phyloP scores from a whole-genome alignment of 2,329 filamentous ascomycete genomes.

The Colletotrichum simmondsii region DNA sequence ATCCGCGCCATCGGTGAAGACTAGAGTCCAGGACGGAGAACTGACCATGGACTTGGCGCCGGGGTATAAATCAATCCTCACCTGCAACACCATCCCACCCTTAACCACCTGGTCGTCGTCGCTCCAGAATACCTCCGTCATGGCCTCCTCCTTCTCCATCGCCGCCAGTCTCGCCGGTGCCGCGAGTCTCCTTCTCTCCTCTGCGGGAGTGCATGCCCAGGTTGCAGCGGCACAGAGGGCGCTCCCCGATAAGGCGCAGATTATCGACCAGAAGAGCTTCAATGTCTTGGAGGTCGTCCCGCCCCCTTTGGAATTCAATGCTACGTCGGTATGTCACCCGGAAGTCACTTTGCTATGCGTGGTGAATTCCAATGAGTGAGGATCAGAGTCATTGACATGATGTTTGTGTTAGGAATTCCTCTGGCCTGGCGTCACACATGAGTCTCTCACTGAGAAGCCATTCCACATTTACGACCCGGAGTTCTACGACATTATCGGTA shows the following conservation, averaged over 20 bases:
- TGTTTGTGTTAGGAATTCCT: slow-evolving; percentile 48
- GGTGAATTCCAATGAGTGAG: too few species aligned
- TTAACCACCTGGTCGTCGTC: too few species aligned
- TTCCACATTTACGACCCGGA: slow-evolving; percentile 61
- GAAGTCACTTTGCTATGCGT: too few species aligned
- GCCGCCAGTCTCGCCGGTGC: too few species aligned
- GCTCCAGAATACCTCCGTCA: too few species aligned
- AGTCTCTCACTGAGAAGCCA: slow-evolving; percentile 49
- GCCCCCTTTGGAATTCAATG: slow-evolving; percentile 49
- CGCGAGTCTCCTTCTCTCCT: neutral
- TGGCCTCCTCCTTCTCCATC: too few species aligned
- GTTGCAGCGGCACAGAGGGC: neutral
- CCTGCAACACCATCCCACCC: too few species aligned
- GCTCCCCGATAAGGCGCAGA: slow-evolving; percentile 44
- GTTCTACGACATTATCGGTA: slow-evolving; percentile 61
- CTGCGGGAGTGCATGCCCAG: slow-evolving; percentile 31
- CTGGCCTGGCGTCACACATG: slow-evolving; percentile 54
- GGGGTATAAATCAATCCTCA: too few species aligned
- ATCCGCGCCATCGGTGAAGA: too few species aligned
- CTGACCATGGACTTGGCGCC: too few species aligned
- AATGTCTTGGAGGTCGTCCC: slow-evolving; percentile 52
- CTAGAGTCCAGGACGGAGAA: too few species aligned
- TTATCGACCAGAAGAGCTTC: slow-evolving; percentile 56
- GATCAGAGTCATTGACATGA: neutral
- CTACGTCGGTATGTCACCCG: slow-evolving; percentile 44